phyloP scores from a whole-genome alignment of 768 basidiomycete genomes.

The Boletus rubescentipes region DNA sequence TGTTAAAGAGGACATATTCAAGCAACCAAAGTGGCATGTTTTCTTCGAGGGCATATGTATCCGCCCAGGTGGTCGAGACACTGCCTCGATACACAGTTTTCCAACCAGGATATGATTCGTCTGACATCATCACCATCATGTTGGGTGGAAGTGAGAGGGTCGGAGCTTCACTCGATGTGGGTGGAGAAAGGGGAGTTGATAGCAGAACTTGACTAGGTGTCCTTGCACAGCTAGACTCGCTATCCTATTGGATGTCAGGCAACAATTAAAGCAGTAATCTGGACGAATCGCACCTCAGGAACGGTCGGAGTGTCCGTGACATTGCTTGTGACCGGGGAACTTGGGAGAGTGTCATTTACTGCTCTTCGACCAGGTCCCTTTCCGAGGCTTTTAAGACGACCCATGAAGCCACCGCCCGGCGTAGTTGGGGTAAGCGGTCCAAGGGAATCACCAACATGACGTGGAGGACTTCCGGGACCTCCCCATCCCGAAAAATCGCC shows the following conservation, averaged over 20 bases:
- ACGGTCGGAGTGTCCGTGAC: conserved; percentile 14
- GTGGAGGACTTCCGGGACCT: conserved; percentile 38
- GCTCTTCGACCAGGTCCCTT: conserved; percentile 47
- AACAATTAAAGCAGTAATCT: neutral
- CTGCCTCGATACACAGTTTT: conserved; percentile 73
- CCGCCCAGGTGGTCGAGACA: conserved; percentile 55
- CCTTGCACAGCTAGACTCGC: conserved; percentile 35
- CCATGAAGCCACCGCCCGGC: conserved; percentile 66
- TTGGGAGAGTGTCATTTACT: conserved; percentile 20
- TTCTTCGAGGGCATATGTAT: conserved; percentile 62
- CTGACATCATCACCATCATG: conserved; percentile 73
- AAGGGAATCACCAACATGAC: conserved; percentile 24
- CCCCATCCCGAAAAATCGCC: conserved; percentile 50
- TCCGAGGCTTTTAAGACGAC: conserved; percentile 73
- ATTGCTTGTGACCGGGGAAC: conserved; percentile 23
- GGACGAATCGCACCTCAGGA: conserved; percentile 26
- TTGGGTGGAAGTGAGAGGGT: conserved; percentile 54
- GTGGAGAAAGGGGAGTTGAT: conserved; percentile 58
- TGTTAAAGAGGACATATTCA: conserved; percentile 79
- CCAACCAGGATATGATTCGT: conserved; percentile 77
- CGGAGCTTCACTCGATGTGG: conserved; percentile 72
- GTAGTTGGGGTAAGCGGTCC: conserved; percentile 48
- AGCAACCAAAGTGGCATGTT: conserved; percentile 85
- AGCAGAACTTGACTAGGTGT: conserved; percentile 57
- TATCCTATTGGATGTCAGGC: conserved; percentile 20